phyloP scores from a whole-genome alignment of 345 rosid species.

The Raphanus raphanistrum region DNA sequence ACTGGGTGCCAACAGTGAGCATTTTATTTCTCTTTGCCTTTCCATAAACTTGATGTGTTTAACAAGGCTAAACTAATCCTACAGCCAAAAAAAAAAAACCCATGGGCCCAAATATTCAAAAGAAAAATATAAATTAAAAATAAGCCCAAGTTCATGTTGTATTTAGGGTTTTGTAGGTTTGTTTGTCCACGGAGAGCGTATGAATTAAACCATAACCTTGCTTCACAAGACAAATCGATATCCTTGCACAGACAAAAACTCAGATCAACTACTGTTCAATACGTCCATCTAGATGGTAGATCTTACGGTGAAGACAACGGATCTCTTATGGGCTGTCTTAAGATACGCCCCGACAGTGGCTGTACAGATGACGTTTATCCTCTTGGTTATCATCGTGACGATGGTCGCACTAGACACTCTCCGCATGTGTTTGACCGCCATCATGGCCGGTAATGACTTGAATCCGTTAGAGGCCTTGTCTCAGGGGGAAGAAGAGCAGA shows the following conservation, averaged over 20 bases:
- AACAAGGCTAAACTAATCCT: too few species aligned
- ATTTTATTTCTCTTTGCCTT: slow-evolving; percentile 9
- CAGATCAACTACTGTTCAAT: neutral
- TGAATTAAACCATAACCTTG: neutral
- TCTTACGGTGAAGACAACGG: neutral
- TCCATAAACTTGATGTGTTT: neutral
- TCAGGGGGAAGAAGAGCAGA: slow-evolving; percentile 54
- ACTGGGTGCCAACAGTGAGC: slow-evolving; percentile 58
- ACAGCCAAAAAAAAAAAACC: slow-evolving; percentile 12
- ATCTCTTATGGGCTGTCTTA: neutral
- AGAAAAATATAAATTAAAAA: too few species aligned
- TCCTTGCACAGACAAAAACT: neutral
- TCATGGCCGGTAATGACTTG: neutral
- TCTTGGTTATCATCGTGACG: neutral
- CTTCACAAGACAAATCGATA: neutral
- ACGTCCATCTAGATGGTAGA: neutral
- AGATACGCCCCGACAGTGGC: neutral
- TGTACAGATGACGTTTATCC: neutral
- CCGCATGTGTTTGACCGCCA: neutral
- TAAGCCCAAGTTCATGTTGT: neutral
- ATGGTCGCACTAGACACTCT: neutral
- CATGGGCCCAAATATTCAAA: neutral
- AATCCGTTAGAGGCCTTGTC: neutral
- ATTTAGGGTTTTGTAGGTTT: neutral
- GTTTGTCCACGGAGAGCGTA: neutral